Conservation (phyloP, 352 stramenopile genomes). For the Globisporangium paroecandrum region DNA sequence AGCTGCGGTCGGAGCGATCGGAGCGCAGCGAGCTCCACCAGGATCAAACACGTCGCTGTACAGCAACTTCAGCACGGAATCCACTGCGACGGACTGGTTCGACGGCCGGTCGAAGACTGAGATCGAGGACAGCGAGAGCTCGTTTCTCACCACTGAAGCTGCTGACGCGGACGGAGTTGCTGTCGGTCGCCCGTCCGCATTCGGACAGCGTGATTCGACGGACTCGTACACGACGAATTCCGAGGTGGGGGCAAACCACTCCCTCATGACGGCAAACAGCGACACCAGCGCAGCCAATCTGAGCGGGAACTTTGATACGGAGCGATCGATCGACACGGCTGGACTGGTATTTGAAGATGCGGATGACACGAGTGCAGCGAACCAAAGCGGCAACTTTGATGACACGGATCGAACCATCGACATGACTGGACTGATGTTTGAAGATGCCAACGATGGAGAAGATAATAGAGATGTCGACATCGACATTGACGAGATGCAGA, state of each 20-base stretch:
- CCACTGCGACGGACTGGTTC: slow-evolving; percentile 40
- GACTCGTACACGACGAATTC: slow-evolving; percentile 21
- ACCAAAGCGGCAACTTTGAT: slow-evolving; percentile 7
- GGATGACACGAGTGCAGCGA: slow-evolving; percentile 1
- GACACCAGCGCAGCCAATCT: slow-evolving; percentile 6
- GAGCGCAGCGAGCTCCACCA: slow-evolving; percentile 24
- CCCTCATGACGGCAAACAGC: slow-evolving; percentile 18
- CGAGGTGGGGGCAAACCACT: slow-evolving; percentile 6
- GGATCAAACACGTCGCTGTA: slow-evolving; percentile 43
- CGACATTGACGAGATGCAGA: slow-evolving; percentile 9
- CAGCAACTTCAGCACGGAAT: slow-evolving; percentile 36
- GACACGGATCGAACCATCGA: background rate
- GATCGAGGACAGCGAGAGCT: slow-evolving; percentile 22
- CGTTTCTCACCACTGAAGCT: slow-evolving; percentile 6
- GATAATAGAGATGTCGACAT: slow-evolving; percentile 17
- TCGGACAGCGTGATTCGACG: slow-evolving; percentile 11
- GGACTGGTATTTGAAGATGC: slow-evolving; percentile 1
- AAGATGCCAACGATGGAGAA: background rate
- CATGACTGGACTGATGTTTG: slow-evolving; percentile 8
- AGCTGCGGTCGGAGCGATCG: slow-evolving; percentile 14
- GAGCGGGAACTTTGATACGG: slow-evolving; percentile 10
- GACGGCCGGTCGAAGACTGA: slow-evolving; percentile 43
- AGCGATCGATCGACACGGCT: slow-evolving; percentile 1
- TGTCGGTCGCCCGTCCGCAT: background rate
- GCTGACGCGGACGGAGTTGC: background rate